A percentile compares a stretch with the other conserved stretches of the same genome.
Evolutionary conservation across 139 green algal species (phyloP).

Genomic region (Cymbomonas tetramitiformis): DNA sequence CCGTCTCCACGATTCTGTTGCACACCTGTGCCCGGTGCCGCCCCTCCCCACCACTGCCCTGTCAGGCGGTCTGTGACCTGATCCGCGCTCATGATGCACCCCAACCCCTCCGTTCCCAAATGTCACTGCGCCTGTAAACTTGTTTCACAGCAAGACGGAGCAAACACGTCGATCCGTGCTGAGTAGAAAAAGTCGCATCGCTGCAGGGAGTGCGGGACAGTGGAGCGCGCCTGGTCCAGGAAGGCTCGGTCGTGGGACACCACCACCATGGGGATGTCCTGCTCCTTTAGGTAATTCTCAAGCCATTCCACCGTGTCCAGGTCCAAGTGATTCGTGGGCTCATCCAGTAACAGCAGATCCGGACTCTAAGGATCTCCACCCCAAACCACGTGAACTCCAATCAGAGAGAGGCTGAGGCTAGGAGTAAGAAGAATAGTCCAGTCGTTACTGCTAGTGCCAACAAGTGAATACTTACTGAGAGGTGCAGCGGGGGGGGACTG

Average conservation of each 20-base stretch:
- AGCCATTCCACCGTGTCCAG: constrained; percentile 95
- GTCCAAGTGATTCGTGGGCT: constrained; percentile 98
- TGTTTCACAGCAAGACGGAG: background rate
- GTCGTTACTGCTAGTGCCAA: no score
- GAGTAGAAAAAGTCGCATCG: no score
- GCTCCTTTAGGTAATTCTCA: constrained; percentile 75
- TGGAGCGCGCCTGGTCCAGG: no score
- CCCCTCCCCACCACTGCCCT: background rate
- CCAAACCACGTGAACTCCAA: background rate
- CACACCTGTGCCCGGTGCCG: constrained; percentile 30
- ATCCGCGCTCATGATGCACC: no score
- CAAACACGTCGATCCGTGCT: no score
- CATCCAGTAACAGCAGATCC: constrained; percentile 52
- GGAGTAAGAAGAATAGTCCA: no score
- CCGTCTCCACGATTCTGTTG: constrained; percentile 91
- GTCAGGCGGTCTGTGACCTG: background rate
- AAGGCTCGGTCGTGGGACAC: constrained; percentile 95
- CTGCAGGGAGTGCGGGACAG: no score
- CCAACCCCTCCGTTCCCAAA: no score
- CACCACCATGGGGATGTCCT: constrained; percentile 83
- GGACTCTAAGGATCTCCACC: no score
- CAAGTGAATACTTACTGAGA: no score
- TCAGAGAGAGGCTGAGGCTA: no score
- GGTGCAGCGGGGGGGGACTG: no score
- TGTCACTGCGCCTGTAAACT: background rate